Conservation (phyloP, 2,329 filamentous ascomycete species). For the Magnaporthiopsis poae region DNA sequence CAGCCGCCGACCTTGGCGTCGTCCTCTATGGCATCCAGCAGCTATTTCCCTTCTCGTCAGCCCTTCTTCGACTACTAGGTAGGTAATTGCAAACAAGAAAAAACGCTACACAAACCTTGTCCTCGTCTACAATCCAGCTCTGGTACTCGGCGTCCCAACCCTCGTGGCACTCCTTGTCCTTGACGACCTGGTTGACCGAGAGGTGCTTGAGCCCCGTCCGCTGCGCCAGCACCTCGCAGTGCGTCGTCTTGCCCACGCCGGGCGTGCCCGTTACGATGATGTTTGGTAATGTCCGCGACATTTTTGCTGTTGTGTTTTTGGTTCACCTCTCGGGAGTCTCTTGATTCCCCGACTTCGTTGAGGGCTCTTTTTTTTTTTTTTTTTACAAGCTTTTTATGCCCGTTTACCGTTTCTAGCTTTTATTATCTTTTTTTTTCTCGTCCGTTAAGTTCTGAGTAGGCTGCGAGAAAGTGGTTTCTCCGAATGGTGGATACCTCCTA, state of each 20-base stretch:
- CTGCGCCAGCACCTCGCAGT: slow-evolving; percentile 71
- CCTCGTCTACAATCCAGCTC: slow-evolving; percentile 91
- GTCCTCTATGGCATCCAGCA: slow-evolving; percentile 82
- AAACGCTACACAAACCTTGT: slow-evolving; percentile 54
- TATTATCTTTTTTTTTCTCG: slow-evolving; percentile 11
- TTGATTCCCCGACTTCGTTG: slow-evolving; percentile 3
- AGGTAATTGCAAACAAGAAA: not conserved
- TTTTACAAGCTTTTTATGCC: slow-evolving; percentile 4
- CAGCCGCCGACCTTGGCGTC: slow-evolving; percentile 69
- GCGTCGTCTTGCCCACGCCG: slow-evolving; percentile 89
- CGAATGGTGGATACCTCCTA: not conserved
- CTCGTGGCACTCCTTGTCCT: slow-evolving; percentile 78
- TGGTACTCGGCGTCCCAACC: slow-evolving; percentile 76
- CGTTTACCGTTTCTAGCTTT: slow-evolving; percentile 10
- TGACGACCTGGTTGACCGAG: slow-evolving; percentile 82
- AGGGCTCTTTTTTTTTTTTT: slow-evolving; percentile 7
- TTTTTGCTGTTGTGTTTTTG: slow-evolving; percentile 11
- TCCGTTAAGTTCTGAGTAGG: not conserved
- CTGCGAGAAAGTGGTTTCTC: not conserved
- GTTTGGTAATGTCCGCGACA: slow-evolving; percentile 57
- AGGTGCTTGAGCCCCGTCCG: slow-evolving; percentile 71
- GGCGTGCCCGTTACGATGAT: slow-evolving; percentile 93
- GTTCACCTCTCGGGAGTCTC: not conserved
- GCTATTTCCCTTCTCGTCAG: slow-evolving; percentile 29
- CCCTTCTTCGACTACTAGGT: too few species aligned